Evolutionary conservation across 2,329 filamentous ascomycete genomes (phyloP).

Genomic region (Penicillium sp.): DNA sequence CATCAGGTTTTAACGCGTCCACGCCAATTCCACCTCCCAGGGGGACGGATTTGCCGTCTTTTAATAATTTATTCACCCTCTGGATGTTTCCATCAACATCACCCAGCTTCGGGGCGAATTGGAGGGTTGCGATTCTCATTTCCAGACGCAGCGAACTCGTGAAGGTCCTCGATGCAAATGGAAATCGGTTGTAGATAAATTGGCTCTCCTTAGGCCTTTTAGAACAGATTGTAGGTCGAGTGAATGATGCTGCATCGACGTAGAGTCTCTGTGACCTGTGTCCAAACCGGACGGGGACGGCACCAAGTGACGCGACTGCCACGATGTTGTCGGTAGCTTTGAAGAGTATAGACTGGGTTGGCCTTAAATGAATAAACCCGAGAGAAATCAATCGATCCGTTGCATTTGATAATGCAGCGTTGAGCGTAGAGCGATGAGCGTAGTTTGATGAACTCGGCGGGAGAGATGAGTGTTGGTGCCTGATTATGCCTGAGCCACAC

Average conservation of each 20-base stretch:
- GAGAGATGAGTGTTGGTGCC: not conserved
- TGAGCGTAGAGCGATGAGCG: not conserved
- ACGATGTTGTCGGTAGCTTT: slow-evolving; percentile 5
- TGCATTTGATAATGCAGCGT: not conserved
- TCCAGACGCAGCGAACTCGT: slow-evolving; percentile 12
- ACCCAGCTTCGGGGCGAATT: slow-evolving; percentile 43
- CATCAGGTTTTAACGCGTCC: slow-evolving; percentile 43
- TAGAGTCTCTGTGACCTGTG: slow-evolving; percentile 5
- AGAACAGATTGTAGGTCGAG: not conserved
- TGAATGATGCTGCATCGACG: not conserved
- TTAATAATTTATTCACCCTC: slow-evolving; percentile 42
- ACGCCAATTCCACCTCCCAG: slow-evolving; percentile 13
- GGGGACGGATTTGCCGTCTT: slow-evolving; percentile 26
- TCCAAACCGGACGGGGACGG: slow-evolving; percentile 13
- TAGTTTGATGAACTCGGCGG: not conserved
- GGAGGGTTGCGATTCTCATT: slow-evolving; percentile 48
- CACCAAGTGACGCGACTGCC: slow-evolving; percentile 2
- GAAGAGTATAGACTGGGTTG: not conserved
- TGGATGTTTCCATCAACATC: slow-evolving; percentile 45
- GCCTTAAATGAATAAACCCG: not conserved
- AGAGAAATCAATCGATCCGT: not conserved
- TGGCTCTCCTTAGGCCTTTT: not conserved
- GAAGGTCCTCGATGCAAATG: not conserved
- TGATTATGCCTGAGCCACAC: not conserved
- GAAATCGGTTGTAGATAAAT: not conserved